Evolutionary conservation across 495 filamentous ascomycete species (phyloP).

Genomic region (Cryomyces antarcticus): DNA sequence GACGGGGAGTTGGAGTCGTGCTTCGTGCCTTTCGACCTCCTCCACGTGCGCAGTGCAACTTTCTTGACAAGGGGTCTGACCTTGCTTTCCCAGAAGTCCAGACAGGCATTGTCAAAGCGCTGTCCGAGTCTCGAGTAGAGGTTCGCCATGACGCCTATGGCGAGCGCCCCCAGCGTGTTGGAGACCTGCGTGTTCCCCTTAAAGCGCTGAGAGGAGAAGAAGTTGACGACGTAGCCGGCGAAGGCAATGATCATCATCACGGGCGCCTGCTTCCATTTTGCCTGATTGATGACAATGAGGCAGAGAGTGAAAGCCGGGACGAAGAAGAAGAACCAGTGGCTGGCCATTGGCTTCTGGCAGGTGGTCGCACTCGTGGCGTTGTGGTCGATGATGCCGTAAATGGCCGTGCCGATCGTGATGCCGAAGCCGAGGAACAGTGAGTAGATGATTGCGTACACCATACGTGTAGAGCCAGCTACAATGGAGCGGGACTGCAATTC

Average conservation of each 20-base stretch:
- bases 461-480: conserved; percentile 77
- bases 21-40: no score
- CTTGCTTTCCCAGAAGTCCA: conserved; percentile 16
- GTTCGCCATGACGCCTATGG: conserved; percentile 73
- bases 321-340: conserved; percentile 49
- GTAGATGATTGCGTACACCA: conserved; percentile 93
- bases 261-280: conserved; percentile 75
- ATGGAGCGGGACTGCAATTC: conserved; percentile 77
- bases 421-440: conserved; percentile 92
- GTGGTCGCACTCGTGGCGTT: conserved; percentile 53
- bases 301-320: conserved; percentile 67
- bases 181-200: conserved; percentile 59
- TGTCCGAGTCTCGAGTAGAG: conserved; percentile 57
- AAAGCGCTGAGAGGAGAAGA: conserved; percentile 53
- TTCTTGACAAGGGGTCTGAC: conserved; percentile 1
- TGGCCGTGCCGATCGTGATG: conserved; percentile 79
- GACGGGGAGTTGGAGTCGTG: no score
- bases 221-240: conserved; percentile 74
- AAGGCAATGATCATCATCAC: conserved; percentile 70
- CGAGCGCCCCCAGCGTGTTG: conserved; percentile 67
- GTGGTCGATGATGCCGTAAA: conserved; percentile 66
- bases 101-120: conserved; percentile 13
- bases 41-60: no score
- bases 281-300: conserved; percentile 70
- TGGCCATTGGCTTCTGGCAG: conserved; percentile 42